phyloP scores from a whole-genome alignment of 768 basidiomycete genomes.

The Leccinellum luteum region DNA sequence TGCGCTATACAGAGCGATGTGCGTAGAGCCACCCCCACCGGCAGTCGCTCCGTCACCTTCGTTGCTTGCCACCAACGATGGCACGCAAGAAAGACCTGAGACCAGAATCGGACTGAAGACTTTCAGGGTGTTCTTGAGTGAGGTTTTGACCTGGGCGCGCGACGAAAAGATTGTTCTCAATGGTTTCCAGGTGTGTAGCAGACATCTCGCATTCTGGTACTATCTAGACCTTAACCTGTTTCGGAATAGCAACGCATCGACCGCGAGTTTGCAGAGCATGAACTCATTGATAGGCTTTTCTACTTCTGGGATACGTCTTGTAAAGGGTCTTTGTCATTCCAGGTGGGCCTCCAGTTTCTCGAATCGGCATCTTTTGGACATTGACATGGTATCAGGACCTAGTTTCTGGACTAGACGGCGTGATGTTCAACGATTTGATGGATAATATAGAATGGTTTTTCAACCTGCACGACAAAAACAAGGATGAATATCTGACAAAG shows the following conservation, averaged over 20 bases:
- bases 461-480: constrained; percentile 92
- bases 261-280: constrained; percentile 90
- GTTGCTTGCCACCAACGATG: constrained; percentile 56
- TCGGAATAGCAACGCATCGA: constrained; percentile 74
- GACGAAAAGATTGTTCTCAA: constrained; percentile 91
- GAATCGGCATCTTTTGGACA: background rate
- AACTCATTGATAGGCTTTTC: constrained; percentile 90
- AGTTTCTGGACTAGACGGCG: constrained; percentile 82
- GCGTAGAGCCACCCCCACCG: constrained; percentile 67
- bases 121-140: constrained; percentile 87
- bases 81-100: constrained; percentile 75
- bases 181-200: constrained; percentile 75
- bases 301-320: constrained; percentile 89
- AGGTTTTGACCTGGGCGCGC: constrained; percentile 93
- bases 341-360: constrained; percentile 45
- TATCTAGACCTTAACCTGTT: constrained; percentile 2
- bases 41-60: constrained; percentile 45
- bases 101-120: constrained; percentile 84
- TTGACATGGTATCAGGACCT: constrained; percentile 60
- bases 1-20: constrained; percentile 83
- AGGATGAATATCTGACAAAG: constrained; percentile 92
- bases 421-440: constrained; percentile 97
- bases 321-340: constrained; percentile 84
- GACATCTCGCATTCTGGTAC: background rate
- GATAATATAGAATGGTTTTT: constrained; percentile 99